These are phyloP conservation scores for Cladosporium sp. DNA, from an alignment of 2,329 filamentous ascomycete genomes.

Conservation along the genomic window DNA sequence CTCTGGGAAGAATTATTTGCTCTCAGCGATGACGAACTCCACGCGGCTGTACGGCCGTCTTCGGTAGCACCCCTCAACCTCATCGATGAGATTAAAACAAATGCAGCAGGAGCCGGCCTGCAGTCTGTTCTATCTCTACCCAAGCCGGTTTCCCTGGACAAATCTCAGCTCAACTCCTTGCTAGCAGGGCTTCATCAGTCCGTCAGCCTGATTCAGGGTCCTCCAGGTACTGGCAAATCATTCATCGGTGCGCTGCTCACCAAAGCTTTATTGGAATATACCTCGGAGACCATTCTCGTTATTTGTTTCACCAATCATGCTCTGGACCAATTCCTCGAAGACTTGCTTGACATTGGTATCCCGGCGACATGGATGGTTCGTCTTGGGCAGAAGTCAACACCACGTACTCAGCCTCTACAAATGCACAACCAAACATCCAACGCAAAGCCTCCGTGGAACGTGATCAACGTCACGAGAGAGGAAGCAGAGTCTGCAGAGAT, in stretches of 20 bases:
- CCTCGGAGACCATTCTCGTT: conserved; percentile 58
- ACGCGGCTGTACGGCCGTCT: conserved; percentile 22
- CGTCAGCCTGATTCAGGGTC: conserved; percentile 68
- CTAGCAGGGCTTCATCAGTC: conserved; percentile 54
- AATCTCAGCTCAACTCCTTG: conserved; percentile 60
- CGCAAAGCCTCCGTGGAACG: conserved; percentile 34
- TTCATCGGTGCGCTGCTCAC: conserved; percentile 51
- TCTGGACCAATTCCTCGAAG: conserved; percentile 60
- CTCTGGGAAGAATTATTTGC: conserved; percentile 56
- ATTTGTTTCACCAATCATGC: conserved; percentile 57
- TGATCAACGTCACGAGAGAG: conserved; percentile 20
- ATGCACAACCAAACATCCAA: conserved; percentile 48
- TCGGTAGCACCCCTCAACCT: conserved; percentile 30
- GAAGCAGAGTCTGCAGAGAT: conserved; percentile 12
- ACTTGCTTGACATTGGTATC: conserved; percentile 53
- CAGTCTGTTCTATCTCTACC: conserved; percentile 34
- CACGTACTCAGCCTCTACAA: conserved; percentile 51
- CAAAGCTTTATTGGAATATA: conserved; percentile 55
- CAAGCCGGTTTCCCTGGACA: conserved; percentile 45
- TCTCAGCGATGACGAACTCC: conserved; percentile 19
- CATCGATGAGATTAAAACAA: conserved; percentile 28
- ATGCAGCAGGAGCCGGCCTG: conserved; percentile 36
- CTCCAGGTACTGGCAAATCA: conserved; percentile 73
- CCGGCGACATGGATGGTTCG: conserved; percentile 56
- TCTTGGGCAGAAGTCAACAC: conserved; percentile 57